Conservation (phyloP, 2,329 filamentous ascomycete genomes). For the Apiospora kogelbergensis region DNA sequence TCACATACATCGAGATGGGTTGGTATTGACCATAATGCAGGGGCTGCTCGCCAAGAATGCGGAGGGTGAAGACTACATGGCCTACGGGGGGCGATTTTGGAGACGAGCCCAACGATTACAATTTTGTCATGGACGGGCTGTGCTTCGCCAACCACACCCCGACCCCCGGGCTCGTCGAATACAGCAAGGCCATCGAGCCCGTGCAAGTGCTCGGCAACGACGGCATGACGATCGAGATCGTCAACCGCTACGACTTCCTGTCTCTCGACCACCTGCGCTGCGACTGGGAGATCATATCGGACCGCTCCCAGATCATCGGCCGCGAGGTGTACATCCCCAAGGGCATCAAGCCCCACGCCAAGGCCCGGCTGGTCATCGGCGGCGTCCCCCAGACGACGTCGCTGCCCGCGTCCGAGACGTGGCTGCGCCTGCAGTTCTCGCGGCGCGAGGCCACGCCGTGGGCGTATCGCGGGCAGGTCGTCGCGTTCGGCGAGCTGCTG, state of each 20-base stretch:
- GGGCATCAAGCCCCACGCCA: conserved; percentile 43
- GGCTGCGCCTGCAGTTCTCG: conserved; percentile 49
- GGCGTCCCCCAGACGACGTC: conserved; percentile 27
- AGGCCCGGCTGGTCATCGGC: conserved; percentile 34
- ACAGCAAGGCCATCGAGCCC: conserved; percentile 60
- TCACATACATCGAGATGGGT: neutral
- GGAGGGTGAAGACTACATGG: conserved; percentile 49
- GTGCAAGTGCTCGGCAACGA: conserved; percentile 50
- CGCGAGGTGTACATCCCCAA: conserved; percentile 40
- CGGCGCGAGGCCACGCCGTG: conserved; percentile 46
- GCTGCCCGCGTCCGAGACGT: conserved; percentile 35
- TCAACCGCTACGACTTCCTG: conserved; percentile 56
- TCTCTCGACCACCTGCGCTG: conserved; percentile 50
- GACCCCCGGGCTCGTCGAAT: conserved; percentile 51
- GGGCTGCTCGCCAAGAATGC: conserved; percentile 43
- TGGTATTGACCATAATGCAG: conserved; percentile 18
- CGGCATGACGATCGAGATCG: conserved; percentile 42
- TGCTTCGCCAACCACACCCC: conserved; percentile 49
- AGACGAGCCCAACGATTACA: conserved; percentile 58
- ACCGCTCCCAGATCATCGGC: conserved; percentile 35
- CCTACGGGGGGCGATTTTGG: conserved; percentile 62
- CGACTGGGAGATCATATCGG: conserved; percentile 41
- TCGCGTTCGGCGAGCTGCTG: conserved; percentile 50
- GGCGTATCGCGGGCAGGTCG: conserved; percentile 49
- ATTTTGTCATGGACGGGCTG: conserved; percentile 60